Base-by-base conservation (phyloP, 2,329 filamentous ascomycete species). In the Arthrobotrys conoides region DNA sequence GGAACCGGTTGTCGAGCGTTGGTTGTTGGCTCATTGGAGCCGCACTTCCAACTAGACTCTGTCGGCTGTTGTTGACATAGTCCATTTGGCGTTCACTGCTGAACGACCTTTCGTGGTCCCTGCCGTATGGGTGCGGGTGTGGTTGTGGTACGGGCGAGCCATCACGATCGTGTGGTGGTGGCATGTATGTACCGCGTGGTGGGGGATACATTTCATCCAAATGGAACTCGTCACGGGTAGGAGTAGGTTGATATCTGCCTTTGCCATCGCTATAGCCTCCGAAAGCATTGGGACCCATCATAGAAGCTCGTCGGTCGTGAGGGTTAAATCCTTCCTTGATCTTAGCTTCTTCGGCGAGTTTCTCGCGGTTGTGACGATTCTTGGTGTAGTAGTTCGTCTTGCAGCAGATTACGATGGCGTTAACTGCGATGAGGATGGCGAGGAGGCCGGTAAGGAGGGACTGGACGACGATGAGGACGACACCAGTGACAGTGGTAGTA, bases 321-420 rank as follows among this genome's bases (percentile, higher is more conserved):
- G 94, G 92, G 0, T 94, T 97, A 63, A 97, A 90, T 76, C 90
- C 90, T 84, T 97, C 94, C 77, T 57, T 71, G 38, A 75, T 27
- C 36, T 75, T 73, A 48, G 69, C 63, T 46, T 79, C 81, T 38
- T 82, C 80, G 9, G 79, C 80, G 49, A 80, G 87, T 91, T 89
- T 92, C 93, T 93, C 93, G 84, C 93, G 90, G 86, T 95, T 93
- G 89, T 96, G 97, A 85, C 93, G 91, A 83, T 91, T 91, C 88
- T 91, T 91, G 80, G 92, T 90, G 85, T 98, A 95, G 3, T 95
- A 94, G 86, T 98, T 98, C 86, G 94, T 89, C 84, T 92, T 92
- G 88, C 90, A 90, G 85, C 91, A 94, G 66, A 90, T 88, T 82
- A 93, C 92, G 83, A 97, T 90, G 57, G 93, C 93, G 83, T 98